phyloP scores from a whole-genome alignment of 2,329 filamentous ascomycete species.

The Passalora sequoiae region DNA sequence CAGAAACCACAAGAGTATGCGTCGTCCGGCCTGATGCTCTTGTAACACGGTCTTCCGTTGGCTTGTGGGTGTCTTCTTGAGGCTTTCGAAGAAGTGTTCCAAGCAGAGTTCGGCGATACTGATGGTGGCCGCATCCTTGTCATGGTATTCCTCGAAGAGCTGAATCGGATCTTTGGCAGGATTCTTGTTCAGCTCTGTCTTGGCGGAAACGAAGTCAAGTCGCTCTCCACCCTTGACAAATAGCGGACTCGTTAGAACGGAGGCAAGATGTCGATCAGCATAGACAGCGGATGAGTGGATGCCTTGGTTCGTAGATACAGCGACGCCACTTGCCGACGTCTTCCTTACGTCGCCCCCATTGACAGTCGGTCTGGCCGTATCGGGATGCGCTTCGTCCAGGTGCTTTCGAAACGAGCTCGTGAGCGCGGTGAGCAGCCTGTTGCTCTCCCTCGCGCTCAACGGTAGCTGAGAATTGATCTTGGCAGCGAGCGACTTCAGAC shows the following conservation, averaged over 20 bases:
- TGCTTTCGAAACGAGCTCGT: conserved; percentile 60
- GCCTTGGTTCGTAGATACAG: conserved; percentile 5
- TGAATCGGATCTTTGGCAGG: conserved; percentile 35
- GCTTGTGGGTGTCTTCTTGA: conserved; percentile 16
- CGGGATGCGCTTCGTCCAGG: conserved; percentile 55
- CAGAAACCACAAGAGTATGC: conserved; percentile 29
- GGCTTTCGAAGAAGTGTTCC: conserved; percentile 26
- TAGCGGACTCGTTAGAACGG: conserved; percentile 49
- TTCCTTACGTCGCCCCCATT: conserved; percentile 15
- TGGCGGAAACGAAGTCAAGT: conserved; percentile 22
- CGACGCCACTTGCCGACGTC: conserved; percentile 6
- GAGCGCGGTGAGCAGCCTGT: conserved; percentile 55
- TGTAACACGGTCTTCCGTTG: conserved; percentile 13
- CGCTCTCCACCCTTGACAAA: conserved; percentile 28
- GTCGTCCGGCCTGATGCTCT: conserved; percentile 24
- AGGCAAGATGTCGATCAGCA: conserved; percentile 45
- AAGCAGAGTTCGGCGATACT: conserved; percentile 38
- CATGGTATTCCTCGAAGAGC: conserved; percentile 40
- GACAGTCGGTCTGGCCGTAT: conserved; percentile 18
- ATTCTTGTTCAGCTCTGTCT: conserved; percentile 24
- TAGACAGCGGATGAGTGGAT: conserved; percentile 35
- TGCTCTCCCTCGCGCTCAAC: conserved; percentile 53
- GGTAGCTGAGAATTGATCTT: conserved; percentile 52
- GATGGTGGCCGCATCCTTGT: conserved; percentile 36
- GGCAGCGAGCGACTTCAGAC: conserved; percentile 47